phyloP scores from a whole-genome alignment of 108 stramenopile genomes.

The Nitzschia sp. region DNA sequence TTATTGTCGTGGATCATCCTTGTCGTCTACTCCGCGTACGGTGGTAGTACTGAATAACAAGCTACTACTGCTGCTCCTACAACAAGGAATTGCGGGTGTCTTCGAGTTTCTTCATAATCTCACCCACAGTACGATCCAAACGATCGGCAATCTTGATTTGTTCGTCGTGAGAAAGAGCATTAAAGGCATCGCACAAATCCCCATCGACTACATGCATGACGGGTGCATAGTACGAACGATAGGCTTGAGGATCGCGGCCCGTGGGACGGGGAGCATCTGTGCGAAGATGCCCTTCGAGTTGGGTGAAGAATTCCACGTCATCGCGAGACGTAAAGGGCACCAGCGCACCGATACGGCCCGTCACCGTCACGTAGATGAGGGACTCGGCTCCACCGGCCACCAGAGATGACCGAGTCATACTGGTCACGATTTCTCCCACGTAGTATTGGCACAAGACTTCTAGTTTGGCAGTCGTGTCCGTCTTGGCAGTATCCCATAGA shows the following conservation, averaged over 20 bases:
- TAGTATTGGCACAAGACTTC: slow-evolving; percentile 85
- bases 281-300: slow-evolving; percentile 89
- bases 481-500: slow-evolving; percentile 69
- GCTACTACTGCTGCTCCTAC: background rate
- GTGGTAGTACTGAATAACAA: no score
- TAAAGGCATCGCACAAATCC: slow-evolving; percentile 94
- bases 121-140: slow-evolving; percentile 90
- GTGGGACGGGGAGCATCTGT: slow-evolving; percentile 76
- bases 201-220: slow-evolving; percentile 94
- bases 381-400: slow-evolving; percentile 90
- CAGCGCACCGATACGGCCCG: slow-evolving; percentile 92
- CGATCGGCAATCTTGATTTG: slow-evolving; percentile 87
- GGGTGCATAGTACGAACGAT: slow-evolving; percentile 93
- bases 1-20: no score
- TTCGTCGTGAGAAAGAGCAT: slow-evolving; percentile 63
- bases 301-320: slow-evolving; percentile 94
- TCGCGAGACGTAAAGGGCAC: slow-evolving; percentile 91
- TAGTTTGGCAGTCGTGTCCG: slow-evolving; percentile 79
- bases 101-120: slow-evolving; percentile 96
- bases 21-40: no score
- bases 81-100: slow-evolving; percentile 71
- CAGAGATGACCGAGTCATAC: slow-evolving; percentile 87
- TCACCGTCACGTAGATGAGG: slow-evolving; percentile 90
- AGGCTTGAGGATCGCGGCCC: slow-evolving; percentile 92
- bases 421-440: slow-evolving; percentile 93